Conservation (phyloP, 1,284 basidiomycete genomes). For the Cutaneotrichosporon sp. region DNA sequence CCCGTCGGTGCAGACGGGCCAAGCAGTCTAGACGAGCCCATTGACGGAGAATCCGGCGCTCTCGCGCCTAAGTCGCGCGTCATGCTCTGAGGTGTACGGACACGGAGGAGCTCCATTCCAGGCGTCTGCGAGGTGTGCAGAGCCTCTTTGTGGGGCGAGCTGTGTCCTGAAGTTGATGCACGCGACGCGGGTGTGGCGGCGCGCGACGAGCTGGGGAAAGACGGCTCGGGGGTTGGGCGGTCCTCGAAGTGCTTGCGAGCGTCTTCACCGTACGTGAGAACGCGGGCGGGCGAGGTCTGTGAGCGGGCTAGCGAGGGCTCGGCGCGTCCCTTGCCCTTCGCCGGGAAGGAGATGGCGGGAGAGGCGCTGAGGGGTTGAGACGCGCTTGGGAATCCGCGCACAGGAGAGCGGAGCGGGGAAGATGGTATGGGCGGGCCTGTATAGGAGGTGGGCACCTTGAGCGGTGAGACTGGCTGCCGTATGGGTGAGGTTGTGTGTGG, state of each 20-base stretch:
- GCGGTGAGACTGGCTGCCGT: not conserved
- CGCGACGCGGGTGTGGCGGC: not conserved
- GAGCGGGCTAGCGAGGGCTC: not conserved
- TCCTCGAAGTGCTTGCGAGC: not conserved
- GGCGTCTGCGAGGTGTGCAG: not conserved
- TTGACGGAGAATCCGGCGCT: not conserved
- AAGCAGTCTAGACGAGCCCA: not conserved
- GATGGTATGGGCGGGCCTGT: not conserved
- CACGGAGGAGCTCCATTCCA: not conserved
- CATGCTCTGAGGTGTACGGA: not conserved
- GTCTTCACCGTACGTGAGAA: not conserved
- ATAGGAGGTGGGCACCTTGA: not conserved
- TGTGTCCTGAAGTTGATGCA: not conserved
- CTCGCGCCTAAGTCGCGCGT: not conserved
- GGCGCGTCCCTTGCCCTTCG: not conserved
- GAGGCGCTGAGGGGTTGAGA: not conserved
- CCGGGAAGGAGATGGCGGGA: not conserved
- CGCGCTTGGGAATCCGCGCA: not conserved
- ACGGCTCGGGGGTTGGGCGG: slow-evolving; percentile 1
- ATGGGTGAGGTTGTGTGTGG: not conserved
- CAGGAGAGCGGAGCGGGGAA: not conserved
- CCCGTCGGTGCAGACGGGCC: not conserved
- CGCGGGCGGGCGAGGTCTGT: not conserved
- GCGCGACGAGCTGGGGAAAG: not conserved
- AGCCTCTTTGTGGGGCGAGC: not conserved